These are phyloP conservation scores for Penicillium sumatraense DNA, from an alignment of 2,329 filamentous ascomycete species.

Conservation along the genomic window DNA sequence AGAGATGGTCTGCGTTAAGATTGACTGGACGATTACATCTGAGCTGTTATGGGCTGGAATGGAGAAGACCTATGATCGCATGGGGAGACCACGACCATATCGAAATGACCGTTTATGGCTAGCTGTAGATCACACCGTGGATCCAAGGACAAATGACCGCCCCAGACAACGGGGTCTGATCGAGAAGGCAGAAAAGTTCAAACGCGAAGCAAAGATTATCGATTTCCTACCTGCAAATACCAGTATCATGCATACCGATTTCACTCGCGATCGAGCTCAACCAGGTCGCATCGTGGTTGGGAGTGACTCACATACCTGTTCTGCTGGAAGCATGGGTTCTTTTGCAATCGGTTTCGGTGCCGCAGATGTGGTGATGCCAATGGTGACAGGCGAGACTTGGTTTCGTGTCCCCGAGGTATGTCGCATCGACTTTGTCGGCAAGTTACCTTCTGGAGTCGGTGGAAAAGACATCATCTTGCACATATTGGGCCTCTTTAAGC, in stretches of 20 bases:
- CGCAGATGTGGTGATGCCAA: conserved; percentile 50
- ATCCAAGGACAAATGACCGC: conserved; percentile 45
- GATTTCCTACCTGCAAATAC: neutral
- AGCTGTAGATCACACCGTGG: conserved; percentile 55
- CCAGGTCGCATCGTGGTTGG: conserved; percentile 51
- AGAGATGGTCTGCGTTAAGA: conserved; percentile 44
- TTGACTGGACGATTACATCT: conserved; percentile 52
- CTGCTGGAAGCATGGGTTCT: conserved; percentile 45
- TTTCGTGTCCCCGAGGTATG: conserved; percentile 50
- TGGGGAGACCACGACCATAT: conserved; percentile 50
- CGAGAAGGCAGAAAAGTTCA: neutral
- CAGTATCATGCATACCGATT: conserved; percentile 47
- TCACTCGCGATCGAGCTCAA: conserved; percentile 49
- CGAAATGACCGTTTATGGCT: conserved; percentile 58
- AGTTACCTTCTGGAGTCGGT: conserved; percentile 39
- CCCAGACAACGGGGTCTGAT: neutral
- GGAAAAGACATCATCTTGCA: conserved; percentile 55
- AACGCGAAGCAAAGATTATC: neutral
- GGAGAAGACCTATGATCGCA: conserved; percentile 45
- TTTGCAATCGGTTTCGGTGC: conserved; percentile 52
- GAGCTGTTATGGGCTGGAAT: conserved; percentile 46
- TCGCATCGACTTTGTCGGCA: conserved; percentile 24
- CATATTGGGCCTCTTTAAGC: conserved; percentile 48
- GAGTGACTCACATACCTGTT: conserved; percentile 53
- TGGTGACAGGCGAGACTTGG: conserved; percentile 55